Base-by-base conservation (phyloP, 345 rosid genomes). In the Pistacia vera region DNA sequence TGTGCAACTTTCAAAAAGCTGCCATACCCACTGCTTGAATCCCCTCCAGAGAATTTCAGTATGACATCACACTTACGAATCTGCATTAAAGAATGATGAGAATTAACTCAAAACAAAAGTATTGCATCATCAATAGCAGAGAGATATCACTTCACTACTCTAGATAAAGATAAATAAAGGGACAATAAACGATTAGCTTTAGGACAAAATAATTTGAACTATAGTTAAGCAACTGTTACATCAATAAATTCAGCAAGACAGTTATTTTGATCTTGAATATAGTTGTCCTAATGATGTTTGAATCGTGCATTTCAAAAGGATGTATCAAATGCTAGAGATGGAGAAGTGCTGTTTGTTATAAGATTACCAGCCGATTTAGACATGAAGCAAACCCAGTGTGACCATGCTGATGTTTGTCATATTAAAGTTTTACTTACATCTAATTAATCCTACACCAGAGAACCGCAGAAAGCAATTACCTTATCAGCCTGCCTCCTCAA, bases 21-120 rank as follows among this genome's bases (percentile, higher is more conserved):
- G n/a, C 97, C 97, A 17, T 62, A 75, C 64, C 85, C 38, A 75
- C 79, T 65, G 62, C 71, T 76, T 55, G 85, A 70, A 75, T 83
- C 84, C 8, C 75, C 41, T 62, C 90, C 93, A 4, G 91, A 78
- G 84, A 96, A 77, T 78, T 90, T 89, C 77, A 96, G 82, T 75
- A 85, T 70, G 63, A 92, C 89, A 75, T 96, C 85, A 30, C 98
- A 89, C 82, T 96, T 96, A 22, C 93, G 97, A 66, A 90, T 82
- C 99, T 95, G 90, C 83, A 73, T 66, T 62, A 46, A 54, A 52
- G 58, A 82, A 54, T 52, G 82, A 71, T 17, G 48, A 48, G 44
- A 52, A 46, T 25, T 25, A 49, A 33, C 67, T 66, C 41, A 66
- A 72, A 54, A 58, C 11, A 66, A 56, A 76, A 22, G 38, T 16